Conservation (phyloP, 129 eudicot genomes). For the Scalesia atractyloides region DNA sequence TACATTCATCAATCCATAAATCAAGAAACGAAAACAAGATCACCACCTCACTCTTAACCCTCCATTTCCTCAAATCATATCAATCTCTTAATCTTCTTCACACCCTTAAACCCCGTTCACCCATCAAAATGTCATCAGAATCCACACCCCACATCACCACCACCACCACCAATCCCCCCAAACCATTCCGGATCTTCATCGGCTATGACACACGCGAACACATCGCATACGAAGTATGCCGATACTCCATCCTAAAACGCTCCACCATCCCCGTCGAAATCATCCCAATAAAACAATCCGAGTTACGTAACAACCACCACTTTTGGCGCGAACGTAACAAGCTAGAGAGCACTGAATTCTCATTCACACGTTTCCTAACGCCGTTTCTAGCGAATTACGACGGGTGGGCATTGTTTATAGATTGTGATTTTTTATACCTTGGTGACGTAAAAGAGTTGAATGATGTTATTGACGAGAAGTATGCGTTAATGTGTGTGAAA, state of each 20-base stretch:
- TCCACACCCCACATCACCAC: too few species aligned
- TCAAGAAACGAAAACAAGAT: neutral
- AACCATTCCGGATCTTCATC: slow-evolving; percentile 62
- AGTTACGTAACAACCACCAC: slow-evolving; percentile 54
- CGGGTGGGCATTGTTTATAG: slow-evolving; percentile 92
- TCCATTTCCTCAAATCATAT: slow-evolving; percentile 6
- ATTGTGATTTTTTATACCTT: slow-evolving; percentile 84
- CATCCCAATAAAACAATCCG: slow-evolving; percentile 70
- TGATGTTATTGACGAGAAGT: slow-evolving; percentile 69
- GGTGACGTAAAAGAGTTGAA: slow-evolving; percentile 60
- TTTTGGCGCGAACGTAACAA: slow-evolving; percentile 84
- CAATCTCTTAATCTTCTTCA: slow-evolving; percentile 3
- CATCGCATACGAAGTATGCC: slow-evolving; percentile 71
- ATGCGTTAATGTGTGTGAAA: slow-evolving; percentile 87
- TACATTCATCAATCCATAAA: too few species aligned
- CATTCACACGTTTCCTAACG: slow-evolving; percentile 70
- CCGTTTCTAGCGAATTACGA: slow-evolving; percentile 63
- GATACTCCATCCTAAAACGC: slow-evolving; percentile 58
- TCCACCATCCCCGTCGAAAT: slow-evolving; percentile 75
- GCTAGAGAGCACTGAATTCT: slow-evolving; percentile 88
- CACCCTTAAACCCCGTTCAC: neutral
- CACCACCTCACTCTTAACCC: slow-evolving; percentile 6
- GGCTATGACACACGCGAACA: slow-evolving; percentile 88
- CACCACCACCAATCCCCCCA: slow-evolving; percentile 19
- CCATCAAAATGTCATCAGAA: slow-evolving; percentile 25